Percentiles rank a stretch among this genome's conserved stretches.
Evolutionary conservation across 129 eudicot species (phyloP).

Genomic region (Lactuca saligna): DNA sequence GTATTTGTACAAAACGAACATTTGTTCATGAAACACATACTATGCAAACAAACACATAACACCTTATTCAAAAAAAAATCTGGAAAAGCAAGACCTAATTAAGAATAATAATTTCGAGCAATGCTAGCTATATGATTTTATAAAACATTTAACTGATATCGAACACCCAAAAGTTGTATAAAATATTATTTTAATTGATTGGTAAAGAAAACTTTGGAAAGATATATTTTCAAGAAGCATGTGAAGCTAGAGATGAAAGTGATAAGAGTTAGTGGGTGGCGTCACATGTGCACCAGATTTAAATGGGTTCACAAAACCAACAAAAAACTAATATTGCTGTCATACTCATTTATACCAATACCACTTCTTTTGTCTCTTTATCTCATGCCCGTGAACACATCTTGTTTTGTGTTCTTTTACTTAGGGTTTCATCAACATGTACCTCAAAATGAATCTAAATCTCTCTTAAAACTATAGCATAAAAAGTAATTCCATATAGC

Average conservation of each 20-base stretch:
- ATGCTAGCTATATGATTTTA: no score
- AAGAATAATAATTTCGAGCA: not conserved
- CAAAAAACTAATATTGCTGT: slow-evolving; percentile 24
- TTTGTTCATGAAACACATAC: no score
- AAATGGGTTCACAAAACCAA: slow-evolving; percentile 26
- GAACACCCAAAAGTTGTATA: not conserved
- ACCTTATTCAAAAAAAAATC: no score
- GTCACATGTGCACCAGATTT: slow-evolving; percentile 2
- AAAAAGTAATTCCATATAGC: no score
- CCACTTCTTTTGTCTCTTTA: slow-evolving; percentile 32
- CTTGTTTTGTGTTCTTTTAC: slow-evolving; percentile 1
- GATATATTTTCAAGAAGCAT: not conserved
- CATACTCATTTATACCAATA: not conserved
- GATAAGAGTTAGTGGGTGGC: not conserved
- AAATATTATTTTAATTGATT: not conserved
- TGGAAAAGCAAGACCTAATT: no score
- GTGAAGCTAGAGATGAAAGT: slow-evolving; percentile 8
- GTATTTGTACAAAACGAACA: no score
- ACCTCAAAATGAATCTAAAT: no score
- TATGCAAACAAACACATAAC: no score
- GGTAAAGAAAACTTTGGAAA: not conserved
- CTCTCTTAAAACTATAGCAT: no score
- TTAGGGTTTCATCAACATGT: not conserved
- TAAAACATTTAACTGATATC: not conserved
- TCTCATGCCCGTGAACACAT: slow-evolving; percentile 30